Conservation (phyloP, 345 rosid species). For the Aquilaria yunnanensis region DNA sequence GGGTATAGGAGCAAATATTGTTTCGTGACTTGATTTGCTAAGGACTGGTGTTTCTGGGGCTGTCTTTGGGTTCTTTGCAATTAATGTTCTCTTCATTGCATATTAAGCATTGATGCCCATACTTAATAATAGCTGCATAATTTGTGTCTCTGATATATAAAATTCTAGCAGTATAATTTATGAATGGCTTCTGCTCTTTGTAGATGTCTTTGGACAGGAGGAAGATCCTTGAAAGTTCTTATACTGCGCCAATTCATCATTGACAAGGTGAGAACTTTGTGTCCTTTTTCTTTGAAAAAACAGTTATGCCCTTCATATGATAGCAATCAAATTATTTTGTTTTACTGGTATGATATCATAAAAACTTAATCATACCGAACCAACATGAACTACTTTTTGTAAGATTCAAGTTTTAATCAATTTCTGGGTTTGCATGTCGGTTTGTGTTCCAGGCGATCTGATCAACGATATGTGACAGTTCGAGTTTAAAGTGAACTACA, state of each 20-base stretch:
- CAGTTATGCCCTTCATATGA: no score
- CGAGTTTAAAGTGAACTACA: no score
- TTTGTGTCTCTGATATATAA: neutral
- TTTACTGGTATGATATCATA: no score
- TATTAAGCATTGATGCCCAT: conserved; percentile 2
- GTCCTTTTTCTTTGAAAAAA: neutral
- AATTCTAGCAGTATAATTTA: neutral
- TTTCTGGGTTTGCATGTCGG: no score
- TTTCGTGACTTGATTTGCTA: conserved; percentile 87
- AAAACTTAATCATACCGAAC: no score
- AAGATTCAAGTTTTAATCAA: no score
- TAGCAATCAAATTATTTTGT: no score
- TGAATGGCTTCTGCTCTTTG: conserved; percentile 12
- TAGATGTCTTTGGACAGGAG: conserved; percentile 97
- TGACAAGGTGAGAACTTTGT: conserved; percentile 46
- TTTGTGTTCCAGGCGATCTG: no score
- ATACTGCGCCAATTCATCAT: conserved; percentile 87
- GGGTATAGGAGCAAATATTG: conserved; percentile 84
- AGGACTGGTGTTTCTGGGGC: conserved; percentile 96
- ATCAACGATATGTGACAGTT: no score
- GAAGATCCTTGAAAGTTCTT: conserved; percentile 87
- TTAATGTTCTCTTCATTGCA: conserved; percentile 65
- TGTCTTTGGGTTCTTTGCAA: conserved; percentile 86
- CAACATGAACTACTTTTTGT: no score
- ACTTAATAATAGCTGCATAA: neutral